These are phyloP conservation scores for Marasmius tenuissimus DNA, from an alignment of 1,284 basidiomycete species.

Conservation along the genomic window DNA sequence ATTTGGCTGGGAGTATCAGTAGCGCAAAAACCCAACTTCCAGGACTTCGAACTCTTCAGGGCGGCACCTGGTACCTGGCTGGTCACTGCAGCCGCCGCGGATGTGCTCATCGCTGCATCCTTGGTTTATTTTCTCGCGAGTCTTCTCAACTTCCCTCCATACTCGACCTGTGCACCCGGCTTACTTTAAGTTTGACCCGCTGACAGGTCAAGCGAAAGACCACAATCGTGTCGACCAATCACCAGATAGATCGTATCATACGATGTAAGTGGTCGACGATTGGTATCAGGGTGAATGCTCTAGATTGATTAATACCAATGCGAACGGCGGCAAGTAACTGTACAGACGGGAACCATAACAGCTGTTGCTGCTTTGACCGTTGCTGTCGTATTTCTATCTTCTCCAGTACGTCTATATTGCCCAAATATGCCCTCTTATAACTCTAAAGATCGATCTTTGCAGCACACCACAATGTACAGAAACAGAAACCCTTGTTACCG, in stretches of 20 bases:
- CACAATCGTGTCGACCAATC: neutral
- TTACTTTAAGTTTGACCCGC: neutral
- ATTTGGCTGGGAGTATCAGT: constrained; percentile 7
- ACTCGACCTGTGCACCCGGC: neutral
- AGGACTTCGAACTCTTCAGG: neutral
- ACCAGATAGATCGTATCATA: constrained; percentile 9
- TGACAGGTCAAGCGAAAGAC: constrained; percentile 6
- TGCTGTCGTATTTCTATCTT: constrained; percentile 8
- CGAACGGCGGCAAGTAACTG: too few species aligned
- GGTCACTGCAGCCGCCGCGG: constrained; percentile 9
- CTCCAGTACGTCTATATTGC: constrained; percentile 4
- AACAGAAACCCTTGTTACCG: neutral
- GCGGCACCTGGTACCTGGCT: constrained; percentile 8
- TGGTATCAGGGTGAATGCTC: neutral
- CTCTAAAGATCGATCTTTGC: neutral
- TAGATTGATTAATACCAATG: neutral
- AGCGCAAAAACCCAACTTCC: neutral
- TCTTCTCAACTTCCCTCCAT: neutral
- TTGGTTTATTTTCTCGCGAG: constrained; percentile 8
- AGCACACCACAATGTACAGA: constrained; percentile 9
- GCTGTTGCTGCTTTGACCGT: constrained; percentile 11
- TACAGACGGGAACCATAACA: constrained; percentile 13
- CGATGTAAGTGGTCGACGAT: constrained; percentile 1
- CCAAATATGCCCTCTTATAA: neutral
- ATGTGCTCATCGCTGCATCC: constrained; percentile 7